Percentiles rank a stretch among this genome's conserved stretches.
phyloP scores from a whole-genome alignment of 495 filamentous ascomycete genomes.

The Alectoria sarmentosa region DNA sequence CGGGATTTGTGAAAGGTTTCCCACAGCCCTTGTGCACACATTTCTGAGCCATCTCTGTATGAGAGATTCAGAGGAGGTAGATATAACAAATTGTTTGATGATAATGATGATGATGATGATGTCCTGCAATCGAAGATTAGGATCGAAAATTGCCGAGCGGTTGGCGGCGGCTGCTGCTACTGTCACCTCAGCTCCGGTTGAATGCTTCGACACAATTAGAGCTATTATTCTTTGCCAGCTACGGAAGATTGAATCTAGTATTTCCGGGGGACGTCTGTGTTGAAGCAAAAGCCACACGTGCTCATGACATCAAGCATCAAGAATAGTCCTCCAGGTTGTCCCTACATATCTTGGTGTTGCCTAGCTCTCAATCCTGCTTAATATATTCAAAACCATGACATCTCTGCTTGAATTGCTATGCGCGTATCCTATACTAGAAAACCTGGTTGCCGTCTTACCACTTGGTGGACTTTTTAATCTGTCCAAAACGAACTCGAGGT shows the following conservation, averaged over 20 bases:
- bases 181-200: neutral
- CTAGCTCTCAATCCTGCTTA: neutral
- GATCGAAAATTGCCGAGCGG: slow-evolving; percentile 15
- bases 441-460: slow-evolving; percentile 19
- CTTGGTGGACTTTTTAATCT: slow-evolving; percentile 27
- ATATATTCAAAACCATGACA: slow-evolving; percentile 14
- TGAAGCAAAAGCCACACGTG: neutral
- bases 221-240: neutral
- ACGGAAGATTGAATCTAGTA: neutral
- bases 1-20: slow-evolving; percentile 74
- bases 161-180: neutral
- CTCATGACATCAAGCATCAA: neutral
- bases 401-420: slow-evolving; percentile 24
- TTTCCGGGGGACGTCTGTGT: neutral
- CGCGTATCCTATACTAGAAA: slow-evolving; percentile 23
- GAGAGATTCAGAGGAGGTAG: neutral
- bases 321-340: neutral
- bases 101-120: slow-evolving; percentile 7
- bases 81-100: neutral
- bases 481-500: slow-evolving; percentile 21
- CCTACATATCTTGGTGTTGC: neutral
- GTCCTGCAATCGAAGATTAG: too few species aligned
- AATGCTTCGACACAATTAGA: neutral
- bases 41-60: slow-evolving; percentile 64
- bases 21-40: slow-evolving; percentile 95